A percentile compares a stretch with the other conserved stretches of the same genome.
Evolutionary conservation across 257 asterid species (phyloP).

Genomic region (Paulownia fortunei): DNA sequence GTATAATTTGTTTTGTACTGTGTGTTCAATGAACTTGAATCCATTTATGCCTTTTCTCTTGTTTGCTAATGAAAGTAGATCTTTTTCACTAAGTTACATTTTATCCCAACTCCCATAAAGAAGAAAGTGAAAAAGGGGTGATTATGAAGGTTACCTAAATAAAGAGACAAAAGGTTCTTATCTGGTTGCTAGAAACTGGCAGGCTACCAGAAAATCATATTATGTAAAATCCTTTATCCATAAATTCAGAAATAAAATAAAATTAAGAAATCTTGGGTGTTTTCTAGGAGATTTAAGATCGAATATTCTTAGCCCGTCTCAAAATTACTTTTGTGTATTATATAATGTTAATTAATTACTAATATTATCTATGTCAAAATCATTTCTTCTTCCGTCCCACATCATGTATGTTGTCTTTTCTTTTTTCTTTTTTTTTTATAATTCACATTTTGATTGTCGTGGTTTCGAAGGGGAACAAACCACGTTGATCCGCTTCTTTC

Average conservation of each 20-base stretch:
- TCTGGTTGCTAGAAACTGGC: neutral
- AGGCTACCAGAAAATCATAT: neutral
- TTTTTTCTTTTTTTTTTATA: too few relatives aligned
- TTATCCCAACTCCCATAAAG: constrained; percentile 3
- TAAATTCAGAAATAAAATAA: too few relatives aligned
- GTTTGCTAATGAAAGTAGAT: neutral
- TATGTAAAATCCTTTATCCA: too few relatives aligned
- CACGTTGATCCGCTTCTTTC: neutral
- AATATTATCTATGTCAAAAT: neutral
- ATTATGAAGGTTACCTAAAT: constrained; percentile 32
- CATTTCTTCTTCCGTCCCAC: neutral
- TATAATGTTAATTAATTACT: too few relatives aligned
- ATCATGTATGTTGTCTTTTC: too few relatives aligned
- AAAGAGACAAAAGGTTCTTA: constrained; percentile 28
- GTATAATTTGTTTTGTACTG: neutral
- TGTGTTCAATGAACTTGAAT: neutral
- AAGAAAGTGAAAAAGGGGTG: constrained; percentile 33
- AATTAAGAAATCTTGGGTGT: neutral
- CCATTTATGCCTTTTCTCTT: neutral
- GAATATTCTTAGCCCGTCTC: too few relatives aligned
- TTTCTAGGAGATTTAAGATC: too few relatives aligned
- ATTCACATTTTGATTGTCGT: too few relatives aligned
- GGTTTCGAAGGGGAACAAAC: too few relatives aligned
- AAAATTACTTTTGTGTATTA: too few relatives aligned
- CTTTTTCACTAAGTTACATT: neutral